Conservation (phyloP, 2,329 filamentous ascomycete species). For the Scleromitrula shiraiana region DNA sequence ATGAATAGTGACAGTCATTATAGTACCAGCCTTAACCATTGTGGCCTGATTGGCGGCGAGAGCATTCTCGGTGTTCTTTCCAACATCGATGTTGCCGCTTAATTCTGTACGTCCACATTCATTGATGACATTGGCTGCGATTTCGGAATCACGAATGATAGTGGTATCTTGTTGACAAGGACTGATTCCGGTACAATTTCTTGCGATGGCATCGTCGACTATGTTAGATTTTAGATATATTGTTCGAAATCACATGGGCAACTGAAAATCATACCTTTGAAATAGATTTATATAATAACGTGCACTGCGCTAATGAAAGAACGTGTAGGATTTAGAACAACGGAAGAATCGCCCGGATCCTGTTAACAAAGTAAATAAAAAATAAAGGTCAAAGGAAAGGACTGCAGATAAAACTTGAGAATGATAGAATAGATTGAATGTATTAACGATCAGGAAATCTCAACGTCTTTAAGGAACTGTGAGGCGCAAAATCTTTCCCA, state of each 20-base stretch:
- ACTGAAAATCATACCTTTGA: not conserved
- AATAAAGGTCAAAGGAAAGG: not conserved
- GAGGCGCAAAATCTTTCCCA: not conserved
- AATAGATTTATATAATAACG: not conserved
- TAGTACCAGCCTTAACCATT: conserved; percentile 38
- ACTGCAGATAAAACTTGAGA: not conserved
- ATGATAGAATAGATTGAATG: not conserved
- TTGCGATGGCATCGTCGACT: conserved; percentile 47
- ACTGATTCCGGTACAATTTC: conserved; percentile 55
- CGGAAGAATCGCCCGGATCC: conserved; percentile 8
- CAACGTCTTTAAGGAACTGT: not conserved
- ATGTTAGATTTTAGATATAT: not conserved
- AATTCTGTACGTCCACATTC: conserved; percentile 56
- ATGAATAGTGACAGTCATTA: conserved; percentile 43
- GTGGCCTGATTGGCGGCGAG: conserved; percentile 40
- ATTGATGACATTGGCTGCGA: conserved; percentile 44
- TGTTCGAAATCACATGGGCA: not conserved
- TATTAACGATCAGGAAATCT: not conserved
- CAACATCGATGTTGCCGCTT: conserved; percentile 53
- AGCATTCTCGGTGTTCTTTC: conserved; percentile 46
- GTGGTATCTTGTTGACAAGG: conserved; percentile 60
- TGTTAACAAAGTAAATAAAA: not conserved
- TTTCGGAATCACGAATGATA: conserved; percentile 52
- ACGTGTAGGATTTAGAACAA: not conserved
- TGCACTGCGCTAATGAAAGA: conserved; percentile 7